Conservation (phyloP, 2,329 filamentous ascomycete genomes). For the Ascocoryne sarcoides region DNA sequence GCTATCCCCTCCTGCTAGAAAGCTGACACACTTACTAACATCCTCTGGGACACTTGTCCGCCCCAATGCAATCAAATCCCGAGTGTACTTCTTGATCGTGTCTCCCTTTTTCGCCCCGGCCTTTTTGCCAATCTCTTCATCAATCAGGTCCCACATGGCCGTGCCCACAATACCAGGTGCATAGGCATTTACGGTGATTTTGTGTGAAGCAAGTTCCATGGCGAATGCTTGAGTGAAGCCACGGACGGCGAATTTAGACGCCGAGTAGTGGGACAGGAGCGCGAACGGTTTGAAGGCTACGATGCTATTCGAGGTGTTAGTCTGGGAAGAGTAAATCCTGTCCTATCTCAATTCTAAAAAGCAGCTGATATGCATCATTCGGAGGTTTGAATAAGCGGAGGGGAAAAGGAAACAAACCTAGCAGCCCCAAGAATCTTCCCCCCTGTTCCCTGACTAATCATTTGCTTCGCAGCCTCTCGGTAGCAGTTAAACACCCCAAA, state of each 20-base stretch:
- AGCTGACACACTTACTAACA: conserved; percentile 54
- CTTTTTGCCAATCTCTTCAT: conserved; percentile 46
- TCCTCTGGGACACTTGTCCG: conserved; percentile 53
- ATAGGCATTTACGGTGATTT: conserved; percentile 61
- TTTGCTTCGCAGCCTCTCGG: conserved; percentile 51
- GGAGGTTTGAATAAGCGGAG: too few species aligned
- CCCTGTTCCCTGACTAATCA: conserved; percentile 50
- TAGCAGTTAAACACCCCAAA: conserved; percentile 59
- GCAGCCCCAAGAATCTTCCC: conserved; percentile 32
- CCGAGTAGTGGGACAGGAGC: conserved; percentile 52
- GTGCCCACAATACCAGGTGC: conserved; percentile 58
- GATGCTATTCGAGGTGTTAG: too few species aligned
- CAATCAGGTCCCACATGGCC: conserved; percentile 61
- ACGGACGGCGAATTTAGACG: conserved; percentile 58
- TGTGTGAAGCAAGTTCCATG: conserved; percentile 54
- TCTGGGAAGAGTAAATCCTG: too few species aligned
- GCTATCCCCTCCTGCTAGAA: conserved; percentile 47
- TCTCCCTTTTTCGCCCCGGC: conserved; percentile 42
- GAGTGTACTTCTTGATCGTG: conserved; percentile 44
- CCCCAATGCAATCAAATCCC: conserved; percentile 46
- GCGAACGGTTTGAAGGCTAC: conserved; percentile 52
- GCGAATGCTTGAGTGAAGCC: conserved; percentile 58
- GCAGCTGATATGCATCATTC: too few species aligned
- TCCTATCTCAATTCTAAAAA: too few species aligned
- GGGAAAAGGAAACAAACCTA: too few species aligned